A percentile compares a stretch with the other conserved stretches of the same genome.
Evolutionary conservation across 129 eudicot species (phyloP).

Genomic region (Erigeron canadensis): DNA sequence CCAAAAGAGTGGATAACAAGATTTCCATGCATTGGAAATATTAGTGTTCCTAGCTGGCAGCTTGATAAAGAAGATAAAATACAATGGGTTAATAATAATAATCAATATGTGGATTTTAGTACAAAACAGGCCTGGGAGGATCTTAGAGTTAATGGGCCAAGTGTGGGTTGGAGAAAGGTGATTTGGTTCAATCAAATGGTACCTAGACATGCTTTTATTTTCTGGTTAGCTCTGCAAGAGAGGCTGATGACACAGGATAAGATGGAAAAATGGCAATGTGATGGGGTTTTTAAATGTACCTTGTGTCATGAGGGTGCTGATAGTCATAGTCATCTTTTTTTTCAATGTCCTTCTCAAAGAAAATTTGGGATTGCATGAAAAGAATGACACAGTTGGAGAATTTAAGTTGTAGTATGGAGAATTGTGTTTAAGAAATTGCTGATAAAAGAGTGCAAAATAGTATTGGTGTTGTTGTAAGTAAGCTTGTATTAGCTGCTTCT

Average conservation of each 20-base stretch:
- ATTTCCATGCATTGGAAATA: too few relatives aligned
- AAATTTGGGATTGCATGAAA: background rate
- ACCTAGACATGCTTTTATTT: background rate
- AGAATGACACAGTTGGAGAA: too few relatives aligned
- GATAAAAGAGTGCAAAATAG: too few relatives aligned
- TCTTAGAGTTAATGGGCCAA: background rate
- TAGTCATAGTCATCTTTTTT: background rate
- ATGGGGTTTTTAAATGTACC: background rate
- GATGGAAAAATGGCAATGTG: background rate
- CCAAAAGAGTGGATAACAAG: too few relatives aligned
- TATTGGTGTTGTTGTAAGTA: too few relatives aligned
- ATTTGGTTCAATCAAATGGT: background rate
- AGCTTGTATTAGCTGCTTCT: too few relatives aligned
- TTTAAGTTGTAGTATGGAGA: too few relatives aligned
- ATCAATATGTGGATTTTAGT: too few relatives aligned
- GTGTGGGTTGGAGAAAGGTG: background rate
- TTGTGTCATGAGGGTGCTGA: background rate
- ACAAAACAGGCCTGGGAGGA: background rate
- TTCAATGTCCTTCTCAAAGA: background rate
- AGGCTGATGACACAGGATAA: background rate
- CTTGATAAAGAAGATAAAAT: too few relatives aligned
- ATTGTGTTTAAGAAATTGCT: too few relatives aligned
- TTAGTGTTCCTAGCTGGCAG: too few relatives aligned
- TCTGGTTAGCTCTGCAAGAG: background rate
- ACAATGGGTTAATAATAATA: too few relatives aligned